Evolutionary conservation across 768 basidiomycete genomes (phyloP).

Genomic region (Harrya chromipes): DNA sequence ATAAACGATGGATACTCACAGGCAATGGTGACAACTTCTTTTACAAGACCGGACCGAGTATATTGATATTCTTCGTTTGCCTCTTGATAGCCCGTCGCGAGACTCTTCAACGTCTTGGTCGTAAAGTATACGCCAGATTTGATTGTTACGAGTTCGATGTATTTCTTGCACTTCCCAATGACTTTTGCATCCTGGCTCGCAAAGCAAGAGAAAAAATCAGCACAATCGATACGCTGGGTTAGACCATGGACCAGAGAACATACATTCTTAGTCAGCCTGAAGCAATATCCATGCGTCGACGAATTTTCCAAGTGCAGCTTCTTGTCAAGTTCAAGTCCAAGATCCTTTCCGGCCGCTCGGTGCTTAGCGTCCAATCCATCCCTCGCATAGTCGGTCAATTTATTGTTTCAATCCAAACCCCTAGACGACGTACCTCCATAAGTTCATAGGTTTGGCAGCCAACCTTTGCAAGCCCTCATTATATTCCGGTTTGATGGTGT

Average conservation of each 20-base stretch:
- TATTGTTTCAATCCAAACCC: background rate
- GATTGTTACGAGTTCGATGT: conserved; percentile 79
- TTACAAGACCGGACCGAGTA: conserved; percentile 80
- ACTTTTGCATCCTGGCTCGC: conserved; percentile 69
- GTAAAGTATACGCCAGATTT: conserved; percentile 91
- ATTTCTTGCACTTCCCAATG: conserved; percentile 60
- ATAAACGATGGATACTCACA: conserved; percentile 44
- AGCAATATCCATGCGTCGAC: conserved; percentile 85
- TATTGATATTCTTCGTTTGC: conserved; percentile 65
- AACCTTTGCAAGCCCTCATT: conserved; percentile 71
- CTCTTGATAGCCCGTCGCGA: conserved; percentile 71
- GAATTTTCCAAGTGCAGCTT: conserved; percentile 96
- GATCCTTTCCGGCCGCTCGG: conserved; percentile 57
- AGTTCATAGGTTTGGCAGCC: conserved; percentile 66
- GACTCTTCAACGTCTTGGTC: conserved; percentile 66
- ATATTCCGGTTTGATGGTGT: conserved; percentile 90
- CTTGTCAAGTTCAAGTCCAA: conserved; percentile 85
- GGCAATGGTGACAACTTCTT: conserved; percentile 90
- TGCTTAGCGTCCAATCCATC: conserved; percentile 87
- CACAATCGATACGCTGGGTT: background rate
- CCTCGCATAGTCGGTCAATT: conserved; percentile 42
- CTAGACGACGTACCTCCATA: conserved; percentile 39
- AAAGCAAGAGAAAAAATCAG: background rate
- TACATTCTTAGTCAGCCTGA: conserved; percentile 89
- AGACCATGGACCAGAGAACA: conserved; percentile 21